Evolutionary conservation across 768 basidiomycete species (phyloP), one percentile per base, ranked within the genome.

Genomic region (Crassisporium funariophilum): DNA sequence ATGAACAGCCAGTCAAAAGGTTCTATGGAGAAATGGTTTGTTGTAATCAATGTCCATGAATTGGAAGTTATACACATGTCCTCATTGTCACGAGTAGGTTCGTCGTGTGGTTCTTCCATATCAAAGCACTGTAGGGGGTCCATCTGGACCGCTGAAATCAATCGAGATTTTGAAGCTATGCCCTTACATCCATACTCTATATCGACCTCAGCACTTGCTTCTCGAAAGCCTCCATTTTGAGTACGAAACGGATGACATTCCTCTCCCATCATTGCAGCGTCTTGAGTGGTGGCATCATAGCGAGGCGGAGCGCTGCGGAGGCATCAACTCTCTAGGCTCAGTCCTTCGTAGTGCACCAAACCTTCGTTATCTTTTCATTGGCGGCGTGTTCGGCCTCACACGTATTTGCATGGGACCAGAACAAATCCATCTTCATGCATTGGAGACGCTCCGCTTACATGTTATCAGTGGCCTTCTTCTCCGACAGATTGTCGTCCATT

Each of bases 211-310:
- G 29, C 53, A 53, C 35, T 54, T 50, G 34, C 54, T 62, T 13
- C 41, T 55, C 23, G 49, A 60, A 3, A 61, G 62, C 8, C 60
- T 75, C 11, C 68, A 64, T 24, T 86, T 78, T 63, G 78, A 83
- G 20, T 81, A 77, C 56, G 77, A 79, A 46, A 72, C 75, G 8
- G 70, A 70, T 11, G 68, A 64, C 44, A 62, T 81, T 3, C 58
- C 73, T 3, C 52, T 85, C 11, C 66, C 71, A 16, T 76, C 77
- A 16, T 68, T 88, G 31, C 77, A 74, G 35, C 78, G 83, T 20
- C 72, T 88, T 22, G 84, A 86, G 39, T 87, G 84, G 83, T 86
- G 82, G 81, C 76, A 85, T 56, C 61, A 78, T 53, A 67, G 60
- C 21, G 74, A 74, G 27, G 84, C 84, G 16, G 77, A 80, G 29